phyloP scores from a whole-genome alignment of 2,329 filamentous ascomycete genomes.

The Colletotrichum abscissum region DNA sequence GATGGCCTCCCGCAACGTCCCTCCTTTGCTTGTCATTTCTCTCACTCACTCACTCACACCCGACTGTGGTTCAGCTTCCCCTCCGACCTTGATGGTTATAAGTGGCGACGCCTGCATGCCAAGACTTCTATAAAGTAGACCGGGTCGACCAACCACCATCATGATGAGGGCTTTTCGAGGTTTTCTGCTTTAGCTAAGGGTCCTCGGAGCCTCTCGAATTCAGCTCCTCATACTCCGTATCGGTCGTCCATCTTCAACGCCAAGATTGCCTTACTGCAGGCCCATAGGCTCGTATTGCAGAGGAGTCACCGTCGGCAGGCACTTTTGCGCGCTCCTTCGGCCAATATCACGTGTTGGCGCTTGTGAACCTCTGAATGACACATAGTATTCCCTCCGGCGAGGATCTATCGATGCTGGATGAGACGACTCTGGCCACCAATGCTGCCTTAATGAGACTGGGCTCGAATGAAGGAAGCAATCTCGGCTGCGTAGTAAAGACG shows the following conservation, averaged over 20 bases:
- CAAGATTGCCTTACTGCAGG: not conserved
- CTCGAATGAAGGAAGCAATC: too few species aligned
- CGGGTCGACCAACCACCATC: not conserved
- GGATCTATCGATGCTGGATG: not conserved
- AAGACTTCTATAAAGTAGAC: conserved; percentile 2
- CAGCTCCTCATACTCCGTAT: not conserved
- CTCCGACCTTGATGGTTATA: conserved; percentile 23
- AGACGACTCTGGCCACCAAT: not conserved
- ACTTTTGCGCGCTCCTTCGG: not conserved
- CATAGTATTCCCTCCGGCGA: not conserved
- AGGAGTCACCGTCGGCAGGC: not conserved
- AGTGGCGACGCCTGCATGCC: conserved; percentile 21
- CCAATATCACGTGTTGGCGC: not conserved
- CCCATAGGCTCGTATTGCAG: not conserved
- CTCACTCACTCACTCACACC: too few species aligned
- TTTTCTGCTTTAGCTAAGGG: not conserved
- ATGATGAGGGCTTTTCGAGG: not conserved
- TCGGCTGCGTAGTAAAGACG: too few species aligned
- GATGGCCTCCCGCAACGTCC: conserved; percentile 14
- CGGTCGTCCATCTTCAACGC: not conserved
- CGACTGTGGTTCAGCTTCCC: not conserved
- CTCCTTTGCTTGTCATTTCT: not conserved
- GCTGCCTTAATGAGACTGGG: too few species aligned
- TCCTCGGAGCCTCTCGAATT: not conserved
- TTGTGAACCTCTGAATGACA: not conserved